Base-by-base conservation (phyloP, 2,329 filamentous ascomycete genomes). In the Pyrenochaeta sp. region DNA sequence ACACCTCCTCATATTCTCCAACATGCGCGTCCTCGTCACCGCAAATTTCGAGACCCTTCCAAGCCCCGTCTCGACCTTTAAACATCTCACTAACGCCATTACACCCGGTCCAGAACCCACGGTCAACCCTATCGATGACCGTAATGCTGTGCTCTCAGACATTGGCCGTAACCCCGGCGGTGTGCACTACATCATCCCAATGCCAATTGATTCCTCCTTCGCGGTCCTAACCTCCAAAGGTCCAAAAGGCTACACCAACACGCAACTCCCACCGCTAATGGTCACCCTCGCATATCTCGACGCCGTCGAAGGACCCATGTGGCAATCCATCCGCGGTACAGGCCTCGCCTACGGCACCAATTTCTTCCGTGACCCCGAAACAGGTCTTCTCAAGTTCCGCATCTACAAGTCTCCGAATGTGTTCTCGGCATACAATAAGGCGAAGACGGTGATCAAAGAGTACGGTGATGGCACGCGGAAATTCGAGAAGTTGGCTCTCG, bases 201-300 rank as follows among this genome's bases (percentile, higher is more conserved):
- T 99, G 88, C 88, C 92, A 0, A 90, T 97, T 50, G 95, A 99
- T 79, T 96, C 91, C 43, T 97, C 93, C 1, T 98, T 92, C 79
- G 90, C 90, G 25, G 86, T 93, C 58, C 88, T 91, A 68, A 90
- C 90, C 10, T 84, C 90, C 2, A 85, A 86, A 42, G 94, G 94
- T 5, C 86, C 94, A 15, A 85, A 86, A 25, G 91, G 90, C 0
- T 93, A 90, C 72, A 83, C 85, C 3, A 90, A 97, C 70, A 89
- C 93, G 0, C 85, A 87, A 15, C 83, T 98, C 1, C 93, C 95
- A 0, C 89, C 93, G 2, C 84, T 97, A 50, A 87, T 96, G 76
- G 93, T 99, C 7, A 93, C 94, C 0, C 87, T 93, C 49, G 89
- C 93, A 22, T 98, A 97, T 74, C 89, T 99, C 59, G 93, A 97